Evolutionary conservation across 257 asterid species (phyloP).

Genomic region (Gentiana dahurica): DNA sequence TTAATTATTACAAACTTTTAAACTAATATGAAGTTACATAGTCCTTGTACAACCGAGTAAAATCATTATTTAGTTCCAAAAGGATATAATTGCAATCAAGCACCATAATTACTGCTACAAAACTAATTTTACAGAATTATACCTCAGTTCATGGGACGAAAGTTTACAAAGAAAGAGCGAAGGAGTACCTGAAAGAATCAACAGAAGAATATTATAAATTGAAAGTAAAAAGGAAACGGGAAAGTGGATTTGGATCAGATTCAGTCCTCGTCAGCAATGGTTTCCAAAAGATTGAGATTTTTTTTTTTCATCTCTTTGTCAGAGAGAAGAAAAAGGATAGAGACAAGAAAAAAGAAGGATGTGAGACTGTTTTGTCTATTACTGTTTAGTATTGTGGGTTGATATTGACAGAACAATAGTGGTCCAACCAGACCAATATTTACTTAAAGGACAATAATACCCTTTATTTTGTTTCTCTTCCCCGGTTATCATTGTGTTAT

Average conservation of each 20-base stretch:
- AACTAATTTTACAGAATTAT: neutral
- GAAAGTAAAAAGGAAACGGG: neutral
- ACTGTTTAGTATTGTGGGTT: no score
- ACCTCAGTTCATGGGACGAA: neutral
- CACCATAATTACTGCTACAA: no score
- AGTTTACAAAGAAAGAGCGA: neutral
- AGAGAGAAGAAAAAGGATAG: neutral
- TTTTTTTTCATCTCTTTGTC: constrained; percentile 3
- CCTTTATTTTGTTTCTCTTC: no score
- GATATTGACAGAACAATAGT: no score
- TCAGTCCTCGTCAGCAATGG: neutral
- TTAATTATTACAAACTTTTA: no score
- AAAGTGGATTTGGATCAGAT: constrained; percentile 13
- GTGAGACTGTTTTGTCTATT: no score
- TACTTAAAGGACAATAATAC: no score
- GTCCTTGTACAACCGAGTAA: no score
- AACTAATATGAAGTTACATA: no score
- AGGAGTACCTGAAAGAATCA: constrained; percentile 23
- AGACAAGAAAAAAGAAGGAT: neutral
- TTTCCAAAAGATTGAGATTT: constrained; percentile 1
- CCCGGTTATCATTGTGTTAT: no score
- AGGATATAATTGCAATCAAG: neutral
- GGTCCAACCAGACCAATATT: no score
- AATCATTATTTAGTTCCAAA: neutral
- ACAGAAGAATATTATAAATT: neutral